Percentiles rank a stretch among this genome's conserved stretches.
These are phyloP conservation scores for Thraustochytrium sp. DNA, from an alignment of 352 stramenopile genomes.

Conservation along the genomic window DNA sequence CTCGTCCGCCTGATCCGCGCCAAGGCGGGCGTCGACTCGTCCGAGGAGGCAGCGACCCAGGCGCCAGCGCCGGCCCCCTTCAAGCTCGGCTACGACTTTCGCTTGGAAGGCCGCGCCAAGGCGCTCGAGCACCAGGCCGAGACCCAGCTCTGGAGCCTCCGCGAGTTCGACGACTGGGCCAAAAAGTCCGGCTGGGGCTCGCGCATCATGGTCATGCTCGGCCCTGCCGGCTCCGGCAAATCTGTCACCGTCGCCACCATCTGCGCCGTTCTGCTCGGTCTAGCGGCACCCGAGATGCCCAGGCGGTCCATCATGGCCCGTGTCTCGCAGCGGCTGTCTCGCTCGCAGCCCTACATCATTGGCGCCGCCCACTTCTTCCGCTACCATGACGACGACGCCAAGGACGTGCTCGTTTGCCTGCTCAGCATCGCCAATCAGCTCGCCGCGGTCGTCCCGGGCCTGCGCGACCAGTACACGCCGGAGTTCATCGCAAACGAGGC, in stretches of 20 bases:
- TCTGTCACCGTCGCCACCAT: neutral
- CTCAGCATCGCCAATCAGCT: neutral
- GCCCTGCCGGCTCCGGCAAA: neutral
- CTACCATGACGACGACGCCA: neutral
- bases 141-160: too few species aligned
- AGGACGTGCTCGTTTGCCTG: neutral
- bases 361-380: slow-evolving; percentile 11
- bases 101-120: too few species aligned
- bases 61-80: too few species aligned
- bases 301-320: neutral
- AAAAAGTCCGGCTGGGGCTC: too few species aligned
- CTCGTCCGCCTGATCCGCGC: too few species aligned
- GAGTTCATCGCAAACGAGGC: too few species aligned
- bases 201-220: neutral
- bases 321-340: neutral
- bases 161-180: too few species aligned
- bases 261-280: neutral
- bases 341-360: neutral
- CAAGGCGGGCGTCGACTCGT: too few species aligned
- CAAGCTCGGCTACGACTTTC: too few species aligned
- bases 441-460: neutral
- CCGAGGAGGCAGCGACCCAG: too few species aligned
- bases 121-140: too few species aligned
- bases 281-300: neutral
- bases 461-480: too few species aligned